Base-by-base conservation (phyloP, 257 asterid genomes). In the Parsonsia alboflavescens region DNA sequence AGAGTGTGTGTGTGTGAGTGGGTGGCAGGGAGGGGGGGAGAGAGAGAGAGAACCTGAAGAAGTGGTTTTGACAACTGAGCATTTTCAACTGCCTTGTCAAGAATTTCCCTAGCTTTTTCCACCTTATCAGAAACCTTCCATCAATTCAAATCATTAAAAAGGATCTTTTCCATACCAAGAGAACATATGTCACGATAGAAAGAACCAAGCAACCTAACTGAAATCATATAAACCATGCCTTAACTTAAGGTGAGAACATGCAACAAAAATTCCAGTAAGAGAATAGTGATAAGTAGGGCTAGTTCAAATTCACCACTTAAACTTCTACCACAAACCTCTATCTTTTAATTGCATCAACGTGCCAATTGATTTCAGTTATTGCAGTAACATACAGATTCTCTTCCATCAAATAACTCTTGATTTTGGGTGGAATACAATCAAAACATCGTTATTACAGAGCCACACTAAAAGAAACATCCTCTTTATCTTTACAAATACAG, bases 31-130 rank as follows among this genome's bases (percentile, higher is more conserved):
- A 58, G 76, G 64, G 73, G 39, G 39, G 53, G 76, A 63, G 73
- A 26, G 76, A 58, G 65, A 61, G 72, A 73, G 72, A 64, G 22
- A 70, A 95, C 99, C 99, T 95, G 98, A 78, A 92, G 82, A 72
- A 92, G 92, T 72, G 98, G 94, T 80, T 88, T 95, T 45, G 98
- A 92, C 86, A 90, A 79, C 65, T 86, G 96, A 41, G 80, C 85
- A 77, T 78, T 85, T 79, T 92, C 98, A 85, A 89, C 85, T 59
- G 93, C 99, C 82, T 68, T 81, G 58, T 86, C 88, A 75, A 86
- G 81, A 73, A 86, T 77, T 54, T 84, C 90, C 78, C 88, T 74
- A 24, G 88, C 81, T 73, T 86, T 84, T 44, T 84, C 90, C 79
- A 82, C 84, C 71, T 86, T 84, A 64, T 87, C 88, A 82, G 84